Percentiles rank a stretch among this genome's conserved stretches.
Evolutionary conservation across 1,139 yeast genomes (phyloP).

Genomic region (Yamadazyma jaroonii): DNA sequence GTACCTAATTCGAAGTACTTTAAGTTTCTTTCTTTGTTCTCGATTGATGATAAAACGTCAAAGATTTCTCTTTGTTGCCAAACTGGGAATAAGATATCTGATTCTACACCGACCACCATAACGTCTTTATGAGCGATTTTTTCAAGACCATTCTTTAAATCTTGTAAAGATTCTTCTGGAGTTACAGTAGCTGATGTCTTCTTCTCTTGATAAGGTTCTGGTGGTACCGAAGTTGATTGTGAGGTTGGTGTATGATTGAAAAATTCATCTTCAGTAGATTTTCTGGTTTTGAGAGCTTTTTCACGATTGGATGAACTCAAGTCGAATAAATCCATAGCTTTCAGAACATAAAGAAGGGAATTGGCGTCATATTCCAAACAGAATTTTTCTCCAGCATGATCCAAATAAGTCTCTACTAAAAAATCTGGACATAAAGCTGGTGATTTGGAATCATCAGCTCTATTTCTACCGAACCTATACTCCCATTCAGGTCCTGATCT

Average conservation of each 20-base stretch:
- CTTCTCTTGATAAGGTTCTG: slow-evolving; percentile 55
- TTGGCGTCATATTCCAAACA: slow-evolving; percentile 90
- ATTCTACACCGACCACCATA: slow-evolving; percentile 84
- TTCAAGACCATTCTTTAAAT: slow-evolving; percentile 63
- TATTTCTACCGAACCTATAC: slow-evolving; percentile 79
- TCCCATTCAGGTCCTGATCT: slow-evolving; percentile 99
- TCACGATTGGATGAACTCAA: slow-evolving; percentile 53
- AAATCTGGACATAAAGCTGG: slow-evolving; percentile 95
- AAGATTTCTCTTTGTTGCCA: slow-evolving; percentile 92
- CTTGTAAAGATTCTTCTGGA: slow-evolving; percentile 54
- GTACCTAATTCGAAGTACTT: slow-evolving; percentile 72
- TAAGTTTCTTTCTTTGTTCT: slow-evolving; percentile 27
- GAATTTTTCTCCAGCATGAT: slow-evolving; percentile 93
- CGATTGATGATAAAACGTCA: slow-evolving; percentile 44
- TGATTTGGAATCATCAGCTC: slow-evolving; percentile 74
- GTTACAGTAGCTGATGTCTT: slow-evolving; percentile 33
- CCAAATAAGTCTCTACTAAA: slow-evolving; percentile 85
- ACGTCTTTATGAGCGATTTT: slow-evolving; percentile 63
- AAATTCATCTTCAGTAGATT: slow-evolving; percentile 29
- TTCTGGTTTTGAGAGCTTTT: slow-evolving; percentile 41
- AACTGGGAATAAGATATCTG: slow-evolving; percentile 87
- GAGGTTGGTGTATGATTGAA: slow-evolving; percentile 7
- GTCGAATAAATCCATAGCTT: slow-evolving; percentile 94
- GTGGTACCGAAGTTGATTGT: slow-evolving; percentile 36
- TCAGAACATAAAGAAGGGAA: slow-evolving; percentile 79